Evolutionary conservation across 1,139 yeast species (phyloP), one percentile per base, ranked within the genome.

Genomic region (Nematodospora anomalae): DNA sequence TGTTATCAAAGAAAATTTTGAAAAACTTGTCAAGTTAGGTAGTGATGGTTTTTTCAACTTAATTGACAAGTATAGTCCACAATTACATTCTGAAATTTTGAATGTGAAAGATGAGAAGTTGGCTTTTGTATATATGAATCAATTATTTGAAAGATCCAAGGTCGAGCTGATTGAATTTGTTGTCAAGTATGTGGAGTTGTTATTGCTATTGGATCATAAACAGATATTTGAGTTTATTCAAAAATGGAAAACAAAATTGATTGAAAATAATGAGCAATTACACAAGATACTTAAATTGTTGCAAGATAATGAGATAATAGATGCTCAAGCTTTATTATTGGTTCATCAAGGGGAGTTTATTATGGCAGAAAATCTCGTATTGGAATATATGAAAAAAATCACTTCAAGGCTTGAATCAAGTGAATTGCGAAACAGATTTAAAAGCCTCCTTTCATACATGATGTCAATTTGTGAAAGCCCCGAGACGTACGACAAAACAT

Each of bases 1-100:
- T 5, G 63, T 71, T 9, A 49, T 78, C 7, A 49, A 50, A 28
- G 45, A 50, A 0, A 60, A 76, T 38, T 76, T 78, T 47, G 54
- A 45, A 3, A 45, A 50, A 2, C 56, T 77, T 30, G 53, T 72
- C 1, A 51, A 46, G 1, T 53, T 56, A 10, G 67, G 74, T 45
- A 54, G 69, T 2, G 49, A 39, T 6, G 16, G 21, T 6, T 61
- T 79, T 46, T 71, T 68, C 4, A 41, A 37, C 4, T 48, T 71
- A 9, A 52, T 79, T 9, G 58, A 67, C 28, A 50, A 51, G 20
- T 58, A 64, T 42, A 56, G 60, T 23, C 74, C 76, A 0, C 45
- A 50, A 1, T 43, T 77, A 23, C 79, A 76, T 46, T 30, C 38
- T 3, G 57, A 61, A 33, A 60, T 66, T 1, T 46, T 76, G 16